Evolutionary conservation across 2,329 filamentous ascomycete genomes (phyloP).

Genomic region (Ophiostoma piceae): DNA sequence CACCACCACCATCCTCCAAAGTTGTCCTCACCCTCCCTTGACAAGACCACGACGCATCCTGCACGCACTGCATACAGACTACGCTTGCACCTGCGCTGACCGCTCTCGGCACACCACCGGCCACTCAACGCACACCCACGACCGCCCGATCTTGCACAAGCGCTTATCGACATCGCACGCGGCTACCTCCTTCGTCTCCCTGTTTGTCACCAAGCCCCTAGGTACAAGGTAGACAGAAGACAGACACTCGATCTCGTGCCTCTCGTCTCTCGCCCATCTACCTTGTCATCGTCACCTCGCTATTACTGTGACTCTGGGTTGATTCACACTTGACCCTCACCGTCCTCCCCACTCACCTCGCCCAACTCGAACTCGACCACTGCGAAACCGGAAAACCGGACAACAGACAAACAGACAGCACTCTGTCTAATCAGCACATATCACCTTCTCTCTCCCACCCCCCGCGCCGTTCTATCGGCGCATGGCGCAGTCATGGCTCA

Average conservation of each 20-base stretch:
- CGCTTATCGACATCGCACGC: constrained; percentile 21
- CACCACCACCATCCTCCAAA: background rate
- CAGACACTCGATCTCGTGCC: background rate
- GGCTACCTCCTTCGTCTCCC: constrained; percentile 11
- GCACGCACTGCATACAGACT: background rate
- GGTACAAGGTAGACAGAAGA: background rate
- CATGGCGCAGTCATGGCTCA: constrained; percentile 53
- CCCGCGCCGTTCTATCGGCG: constrained; percentile 28
- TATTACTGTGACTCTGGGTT: background rate
- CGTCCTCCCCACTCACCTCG: background rate
- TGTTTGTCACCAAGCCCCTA: constrained; percentile 4
- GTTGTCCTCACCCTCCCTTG: background rate
- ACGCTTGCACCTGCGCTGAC: background rate
- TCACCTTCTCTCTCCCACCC: background rate
- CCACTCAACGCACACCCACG: background rate
- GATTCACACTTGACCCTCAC: background rate
- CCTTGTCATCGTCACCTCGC: background rate
- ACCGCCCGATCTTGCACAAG: constrained; percentile 15
- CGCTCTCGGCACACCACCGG: constrained; percentile 10
- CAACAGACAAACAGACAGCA: background rate
- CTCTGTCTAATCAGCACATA: background rate
- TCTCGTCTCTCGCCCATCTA: background rate
- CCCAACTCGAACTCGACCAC: background rate
- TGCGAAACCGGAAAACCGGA: background rate
- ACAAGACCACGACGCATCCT: background rate